Conservation (phyloP, 2,329 filamentous ascomycete species). For the Diaporthe batatas region DNA sequence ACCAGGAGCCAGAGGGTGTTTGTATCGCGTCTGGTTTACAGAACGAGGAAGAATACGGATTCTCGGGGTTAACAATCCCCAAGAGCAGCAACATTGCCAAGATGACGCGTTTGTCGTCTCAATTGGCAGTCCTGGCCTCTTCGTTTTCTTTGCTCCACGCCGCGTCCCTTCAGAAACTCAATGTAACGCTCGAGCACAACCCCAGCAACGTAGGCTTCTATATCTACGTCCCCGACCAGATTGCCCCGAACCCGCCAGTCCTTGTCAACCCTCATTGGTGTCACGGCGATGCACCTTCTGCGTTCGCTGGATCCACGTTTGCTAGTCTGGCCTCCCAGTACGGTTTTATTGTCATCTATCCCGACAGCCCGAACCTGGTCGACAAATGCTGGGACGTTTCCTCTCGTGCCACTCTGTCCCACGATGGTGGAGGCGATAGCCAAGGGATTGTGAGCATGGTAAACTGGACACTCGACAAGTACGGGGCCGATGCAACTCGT, state of each 20-base stretch:
- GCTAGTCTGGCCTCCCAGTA: constrained; percentile 64
- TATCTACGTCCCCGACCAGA: constrained; percentile 61
- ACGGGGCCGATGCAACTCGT: constrained; percentile 59
- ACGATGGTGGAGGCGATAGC: constrained; percentile 64
- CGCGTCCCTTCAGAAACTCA: constrained; percentile 48
- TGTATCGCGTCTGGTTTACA: neutral
- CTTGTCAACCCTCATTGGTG: constrained; percentile 71
- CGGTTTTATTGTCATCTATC: constrained; percentile 65
- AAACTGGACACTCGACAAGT: constrained; percentile 60
- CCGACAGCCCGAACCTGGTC: constrained; percentile 53
- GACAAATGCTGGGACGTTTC: constrained; percentile 72
- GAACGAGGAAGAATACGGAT: too few species aligned
- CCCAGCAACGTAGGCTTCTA: constrained; percentile 66
- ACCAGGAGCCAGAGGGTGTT: neutral
- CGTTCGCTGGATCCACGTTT: constrained; percentile 65
- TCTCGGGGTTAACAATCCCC: neutral
- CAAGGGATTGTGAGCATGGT: constrained; percentile 68
- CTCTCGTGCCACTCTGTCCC: constrained; percentile 60
- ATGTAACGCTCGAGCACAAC: constrained; percentile 57
- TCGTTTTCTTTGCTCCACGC: constrained; percentile 19
- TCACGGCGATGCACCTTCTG: constrained; percentile 64
- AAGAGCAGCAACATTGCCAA: neutral
- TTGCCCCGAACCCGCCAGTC: constrained; percentile 61
- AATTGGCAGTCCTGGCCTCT: constrained; percentile 21
- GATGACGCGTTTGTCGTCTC: constrained; percentile 14